Conservation (phyloP, 345 rosid species). For the Brassica cretica region DNA sequence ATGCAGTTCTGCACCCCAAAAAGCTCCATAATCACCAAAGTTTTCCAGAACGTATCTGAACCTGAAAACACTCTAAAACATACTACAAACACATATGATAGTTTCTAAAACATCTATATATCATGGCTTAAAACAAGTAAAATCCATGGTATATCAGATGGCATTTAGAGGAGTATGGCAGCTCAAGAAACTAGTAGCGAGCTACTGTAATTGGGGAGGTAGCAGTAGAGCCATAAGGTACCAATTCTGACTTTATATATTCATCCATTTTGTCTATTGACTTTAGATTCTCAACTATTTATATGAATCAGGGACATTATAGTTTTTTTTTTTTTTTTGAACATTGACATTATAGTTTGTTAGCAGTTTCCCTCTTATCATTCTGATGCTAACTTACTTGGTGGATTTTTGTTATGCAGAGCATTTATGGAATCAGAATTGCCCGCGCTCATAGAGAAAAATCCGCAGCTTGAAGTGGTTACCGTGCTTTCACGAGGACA, state of each 20-base stretch:
- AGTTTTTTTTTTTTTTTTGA: neutral
- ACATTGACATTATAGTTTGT: too few species aligned
- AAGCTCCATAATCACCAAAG: too few species aligned
- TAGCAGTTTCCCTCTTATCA: neutral
- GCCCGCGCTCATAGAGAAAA: slow-evolving; percentile 59
- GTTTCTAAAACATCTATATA: too few species aligned
- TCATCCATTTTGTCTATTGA: neutral
- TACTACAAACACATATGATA: too few species aligned
- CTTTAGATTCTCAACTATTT: neutral
- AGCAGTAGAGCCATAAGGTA: slow-evolving; percentile 89
- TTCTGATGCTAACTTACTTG: neutral
- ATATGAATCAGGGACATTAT: neutral
- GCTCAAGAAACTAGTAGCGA: slow-evolving; percentile 63
- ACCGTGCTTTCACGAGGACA: slow-evolving; percentile 74
- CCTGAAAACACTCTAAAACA: too few species aligned
- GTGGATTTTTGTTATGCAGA: slow-evolving; percentile 36
- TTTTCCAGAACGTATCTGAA: too few species aligned
- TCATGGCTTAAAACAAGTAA: too few species aligned
- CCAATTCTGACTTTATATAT: neutral
- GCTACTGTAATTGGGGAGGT: slow-evolving; percentile 91
- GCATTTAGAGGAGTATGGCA: slow-evolving; percentile 72
- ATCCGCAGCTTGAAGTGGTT: slow-evolving; percentile 75
- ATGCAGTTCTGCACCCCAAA: too few species aligned
- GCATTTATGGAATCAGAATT: slow-evolving; percentile 81
- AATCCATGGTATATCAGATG: slow-evolving; percentile 39